These are phyloP conservation scores for Panus rudis DNA, from an alignment of 768 basidiomycete genomes.

Conservation along the genomic window DNA sequence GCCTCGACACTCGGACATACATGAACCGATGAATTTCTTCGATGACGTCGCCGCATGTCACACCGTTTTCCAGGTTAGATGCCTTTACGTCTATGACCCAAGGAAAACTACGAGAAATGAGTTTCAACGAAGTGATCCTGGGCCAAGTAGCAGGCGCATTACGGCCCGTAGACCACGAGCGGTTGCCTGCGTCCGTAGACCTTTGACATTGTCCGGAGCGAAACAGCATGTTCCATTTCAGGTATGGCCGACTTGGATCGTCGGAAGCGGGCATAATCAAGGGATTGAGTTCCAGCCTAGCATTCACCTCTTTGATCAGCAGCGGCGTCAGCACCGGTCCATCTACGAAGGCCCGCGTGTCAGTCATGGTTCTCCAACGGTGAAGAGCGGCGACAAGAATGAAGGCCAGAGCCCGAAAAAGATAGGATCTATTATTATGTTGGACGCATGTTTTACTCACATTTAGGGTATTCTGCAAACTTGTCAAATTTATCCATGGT, in stretches of 20 bases:
- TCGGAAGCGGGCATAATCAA: slow-evolving; percentile 41
- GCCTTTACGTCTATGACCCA: slow-evolving; percentile 49
- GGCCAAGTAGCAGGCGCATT: slow-evolving; percentile 61
- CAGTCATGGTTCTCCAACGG: slow-evolving; percentile 2
- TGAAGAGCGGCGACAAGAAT: too few relatives aligned
- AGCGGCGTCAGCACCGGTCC: slow-evolving; percentile 67
- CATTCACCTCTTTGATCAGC: slow-evolving; percentile 41
- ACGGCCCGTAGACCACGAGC: slow-evolving; percentile 65
- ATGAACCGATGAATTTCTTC: slow-evolving; percentile 47
- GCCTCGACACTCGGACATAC: slow-evolving; percentile 40
- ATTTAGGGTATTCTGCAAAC: slow-evolving; percentile 36
- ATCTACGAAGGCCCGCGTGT: slow-evolving; percentile 37
- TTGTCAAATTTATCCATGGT: slow-evolving; percentile 18
- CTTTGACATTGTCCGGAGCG: slow-evolving; percentile 51
- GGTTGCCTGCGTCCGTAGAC: slow-evolving; percentile 48
- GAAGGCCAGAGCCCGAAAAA: background rate
- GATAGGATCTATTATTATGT: background rate
- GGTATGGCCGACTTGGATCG: slow-evolving; percentile 37
- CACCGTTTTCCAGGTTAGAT: slow-evolving; percentile 37
- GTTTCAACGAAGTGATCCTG: slow-evolving; percentile 42
- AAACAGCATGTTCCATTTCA: slow-evolving; percentile 71
- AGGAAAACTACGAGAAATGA: slow-evolving; percentile 49
- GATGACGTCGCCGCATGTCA: slow-evolving; percentile 63
- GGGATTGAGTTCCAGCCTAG: slow-evolving; percentile 50
- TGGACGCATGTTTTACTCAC: slow-evolving; percentile 23